phyloP scores from a whole-genome alignment of 495 filamentous ascomycete genomes.

The Mycothermus thermophilus region DNA sequence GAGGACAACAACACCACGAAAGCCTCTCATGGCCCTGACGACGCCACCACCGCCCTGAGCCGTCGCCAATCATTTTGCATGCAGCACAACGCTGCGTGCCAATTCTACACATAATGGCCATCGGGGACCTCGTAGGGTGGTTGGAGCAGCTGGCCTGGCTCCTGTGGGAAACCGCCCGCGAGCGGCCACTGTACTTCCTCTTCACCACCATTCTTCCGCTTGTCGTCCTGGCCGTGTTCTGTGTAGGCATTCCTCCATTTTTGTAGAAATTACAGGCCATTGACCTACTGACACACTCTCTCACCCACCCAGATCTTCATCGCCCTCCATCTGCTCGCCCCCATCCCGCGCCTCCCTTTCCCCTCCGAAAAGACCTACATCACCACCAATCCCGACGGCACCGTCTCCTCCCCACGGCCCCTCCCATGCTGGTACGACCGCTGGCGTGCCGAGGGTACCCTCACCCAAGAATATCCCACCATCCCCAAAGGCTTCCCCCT shows the following conservation, averaged over 20 bases:
- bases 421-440: conserved; percentile 78
- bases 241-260: conserved; percentile 13
- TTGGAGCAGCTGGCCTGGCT: conserved; percentile 16
- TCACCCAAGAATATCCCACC: conserved; percentile 23
- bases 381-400: conserved; percentile 54
- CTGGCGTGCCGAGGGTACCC: conserved; percentile 41
- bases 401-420: conserved; percentile 39
- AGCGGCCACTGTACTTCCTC: conserved; percentile 19
- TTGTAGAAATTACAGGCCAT: background rate
- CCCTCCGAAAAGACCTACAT: conserved; percentile 79
- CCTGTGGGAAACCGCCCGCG: conserved; percentile 12
- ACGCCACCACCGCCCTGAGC: background rate
- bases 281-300: conserved; percentile 2
- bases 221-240: conserved; percentile 14
- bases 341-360: conserved; percentile 58
- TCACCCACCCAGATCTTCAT: conserved; percentile 43
- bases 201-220: conserved; percentile 16
- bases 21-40: background rate
- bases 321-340: conserved; percentile 59
- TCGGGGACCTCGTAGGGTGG: conserved; percentile 4
- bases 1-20: too few relatives aligned
- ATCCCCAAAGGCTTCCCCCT: conserved; percentile 19
- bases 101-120: conserved; percentile 3
- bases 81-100: background rate
- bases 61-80: background rate